Evolutionary conservation across 306 rosid species (phyloP).

Genomic region (Cicer arietinum): DNA sequence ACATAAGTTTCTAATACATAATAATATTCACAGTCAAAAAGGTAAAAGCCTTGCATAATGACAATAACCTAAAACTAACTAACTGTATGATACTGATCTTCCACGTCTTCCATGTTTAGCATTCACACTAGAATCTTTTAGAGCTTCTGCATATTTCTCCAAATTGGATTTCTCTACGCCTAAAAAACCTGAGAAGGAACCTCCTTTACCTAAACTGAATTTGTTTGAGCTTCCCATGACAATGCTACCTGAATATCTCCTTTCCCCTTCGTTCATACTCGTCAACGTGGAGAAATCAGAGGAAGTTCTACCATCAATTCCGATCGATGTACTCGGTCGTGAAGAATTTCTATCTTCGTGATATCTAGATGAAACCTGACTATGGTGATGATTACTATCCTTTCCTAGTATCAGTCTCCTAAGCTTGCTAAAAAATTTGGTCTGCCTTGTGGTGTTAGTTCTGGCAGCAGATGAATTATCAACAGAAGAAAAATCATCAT

Average conservation of each 20-base stretch:
- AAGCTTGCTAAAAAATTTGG: conserved; percentile 63
- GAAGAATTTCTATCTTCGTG: conserved; percentile 53
- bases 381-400: conserved; percentile 43
- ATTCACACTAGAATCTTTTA: conserved; percentile 54
- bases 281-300: conserved; percentile 53
- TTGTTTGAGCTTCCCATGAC: conserved; percentile 55
- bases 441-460: conserved; percentile 51
- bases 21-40: conserved; percentile 36
- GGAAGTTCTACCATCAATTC: conserved; percentile 59
- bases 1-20: conserved; percentile 27
- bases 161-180: conserved; percentile 53
- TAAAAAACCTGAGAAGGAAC: conserved; percentile 45
- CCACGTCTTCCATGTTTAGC: conserved; percentile 40
- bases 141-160: conserved; percentile 76
- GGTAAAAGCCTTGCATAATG: background rate
- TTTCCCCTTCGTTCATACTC: conserved; percentile 47
- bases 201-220: conserved; percentile 32
- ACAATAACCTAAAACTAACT: conserved; percentile 46
- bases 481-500: conserved; percentile 56
- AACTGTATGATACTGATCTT: conserved; percentile 58
- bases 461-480: conserved; percentile 55
- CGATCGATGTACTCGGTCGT: conserved; percentile 45
- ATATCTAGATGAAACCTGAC: conserved; percentile 45
- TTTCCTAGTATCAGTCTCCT: conserved; percentile 61
- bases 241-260: conserved; percentile 43